Evolutionary conservation across 129 eudicot genomes (phyloP).

Genomic region (Chrysanthemum makinoi): DNA sequence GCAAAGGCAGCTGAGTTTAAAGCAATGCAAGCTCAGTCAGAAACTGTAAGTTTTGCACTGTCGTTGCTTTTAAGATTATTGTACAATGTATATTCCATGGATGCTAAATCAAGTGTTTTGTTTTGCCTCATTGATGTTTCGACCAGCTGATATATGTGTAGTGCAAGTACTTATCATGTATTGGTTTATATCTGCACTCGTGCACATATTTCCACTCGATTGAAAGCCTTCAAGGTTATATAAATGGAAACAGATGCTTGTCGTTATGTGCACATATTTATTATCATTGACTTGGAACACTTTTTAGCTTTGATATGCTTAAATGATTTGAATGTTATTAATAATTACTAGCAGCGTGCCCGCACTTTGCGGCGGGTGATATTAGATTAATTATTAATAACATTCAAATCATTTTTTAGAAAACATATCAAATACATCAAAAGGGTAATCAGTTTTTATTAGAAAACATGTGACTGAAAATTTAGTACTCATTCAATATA

Average conservation of each 20-base stretch:
- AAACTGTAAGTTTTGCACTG: conserved; percentile 47
- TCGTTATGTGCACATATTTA: neutral
- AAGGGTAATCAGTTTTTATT: no score
- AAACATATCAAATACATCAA: no score
- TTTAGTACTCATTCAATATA: no score
- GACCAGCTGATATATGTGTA: neutral
- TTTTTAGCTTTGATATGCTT: neutral
- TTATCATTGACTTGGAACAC: neutral
- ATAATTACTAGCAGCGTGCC: neutral
- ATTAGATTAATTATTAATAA: no score
- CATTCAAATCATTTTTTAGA: no score
- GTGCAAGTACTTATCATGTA: conserved; percentile 7
- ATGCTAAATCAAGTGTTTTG: neutral
- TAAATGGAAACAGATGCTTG: neutral
- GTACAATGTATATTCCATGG: neutral
- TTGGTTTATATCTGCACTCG: neutral
- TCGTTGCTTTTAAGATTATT: conserved; percentile 11
- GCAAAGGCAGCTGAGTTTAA: conserved; percentile 63
- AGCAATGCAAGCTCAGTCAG: conserved; percentile 74
- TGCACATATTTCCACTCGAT: neutral
- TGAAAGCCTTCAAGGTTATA: neutral
- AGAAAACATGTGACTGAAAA: no score
- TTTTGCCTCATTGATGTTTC: neutral
- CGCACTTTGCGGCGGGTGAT: no score
- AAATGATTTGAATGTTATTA: neutral